Conservation (phyloP, 2,329 filamentous ascomycete species). For the Diaporthe sp. region DNA sequence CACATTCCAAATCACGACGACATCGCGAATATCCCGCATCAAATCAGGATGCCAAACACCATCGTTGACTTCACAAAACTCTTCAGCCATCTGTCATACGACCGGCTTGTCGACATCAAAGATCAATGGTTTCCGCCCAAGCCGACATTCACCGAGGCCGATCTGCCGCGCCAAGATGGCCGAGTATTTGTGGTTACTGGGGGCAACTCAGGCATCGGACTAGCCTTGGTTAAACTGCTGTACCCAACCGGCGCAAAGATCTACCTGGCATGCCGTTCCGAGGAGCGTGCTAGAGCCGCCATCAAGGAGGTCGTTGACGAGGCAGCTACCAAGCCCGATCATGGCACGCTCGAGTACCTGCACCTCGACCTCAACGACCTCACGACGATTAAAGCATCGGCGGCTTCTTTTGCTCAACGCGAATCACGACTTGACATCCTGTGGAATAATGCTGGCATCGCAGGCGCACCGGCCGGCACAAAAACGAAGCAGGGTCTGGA, state of each 20-base stretch:
- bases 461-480: conserved; percentile 40
- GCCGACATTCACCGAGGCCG: conserved; percentile 45
- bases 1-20: neutral
- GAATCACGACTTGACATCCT: conserved; percentile 58
- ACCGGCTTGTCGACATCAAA: conserved; percentile 31
- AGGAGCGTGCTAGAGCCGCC: conserved; percentile 48
- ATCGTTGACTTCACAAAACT: conserved; percentile 35
- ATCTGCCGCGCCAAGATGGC: conserved; percentile 45
- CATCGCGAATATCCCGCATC: too few species aligned
- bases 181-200: conserved; percentile 62
- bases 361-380: conserved; percentile 57
- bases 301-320: conserved; percentile 48
- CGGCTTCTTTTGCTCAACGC: conserved; percentile 50
- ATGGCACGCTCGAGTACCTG: conserved; percentile 49
- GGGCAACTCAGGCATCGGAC: conserved; percentile 56
- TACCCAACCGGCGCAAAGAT: conserved; percentile 58
- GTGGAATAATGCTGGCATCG: conserved; percentile 54
- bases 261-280: conserved; percentile 44
- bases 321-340: conserved; percentile 8
- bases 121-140: conserved; percentile 43
- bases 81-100: conserved; percentile 31
- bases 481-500: conserved; percentile 50
- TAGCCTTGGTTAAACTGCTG: conserved; percentile 64
- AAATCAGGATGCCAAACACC: conserved; percentile 33
- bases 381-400: conserved; percentile 53